Base-by-base conservation (phyloP, 164 flowering plant genomes). In the Aristolochia californica region DNA sequence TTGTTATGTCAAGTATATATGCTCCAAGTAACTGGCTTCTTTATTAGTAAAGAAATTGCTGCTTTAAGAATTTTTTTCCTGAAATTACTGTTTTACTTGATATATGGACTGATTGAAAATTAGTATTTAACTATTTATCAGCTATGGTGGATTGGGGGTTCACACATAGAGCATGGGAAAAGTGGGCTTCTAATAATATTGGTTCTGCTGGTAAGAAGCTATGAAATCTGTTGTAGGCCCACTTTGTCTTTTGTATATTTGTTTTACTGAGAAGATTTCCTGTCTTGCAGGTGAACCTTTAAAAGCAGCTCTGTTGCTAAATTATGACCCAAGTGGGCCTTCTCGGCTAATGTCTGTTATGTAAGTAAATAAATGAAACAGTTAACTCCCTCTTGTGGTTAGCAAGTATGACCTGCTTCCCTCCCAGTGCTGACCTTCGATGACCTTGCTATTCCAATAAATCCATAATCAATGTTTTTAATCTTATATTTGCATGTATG, bases 271-370 rank as follows among this genome's bases (percentile, higher is more conserved):
- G 51, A 15, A 24, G 2, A 20, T 47, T 43, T 56, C 12, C 20
- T 16, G n/a, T 23, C 13, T 65, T 69, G 66, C 58, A 88, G 98
- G 79, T 48, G 68, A 79, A 55, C 87, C 96, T 18, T 50, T 94
- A 72, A 87, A 81, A 74, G 90, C 91, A 51, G 97, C 91, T 75
- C 62, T 94, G 63, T 76, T 94, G 18, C 68, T 90, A 22, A 85
- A 94, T 65, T 78, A 89, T 70, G 97, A 90, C 52, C 97, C 93
- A 5, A 66, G 75, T 61, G 90, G 80, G 44, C 95, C 96, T 2
- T 85, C 97, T 66, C 91, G 95, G 23, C 68, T 87, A 62, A 45
- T 85, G 62, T 86, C 97, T 40, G 71, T 79, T 54, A 80, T 89
- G 94, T 87, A 77, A 79, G 43, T 20, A 47, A 47, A 20, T 47